These are phyloP conservation scores for Botrytis tulipae DNA, from an alignment of 2,329 filamentous ascomycete genomes.

Conservation along the genomic window DNA sequence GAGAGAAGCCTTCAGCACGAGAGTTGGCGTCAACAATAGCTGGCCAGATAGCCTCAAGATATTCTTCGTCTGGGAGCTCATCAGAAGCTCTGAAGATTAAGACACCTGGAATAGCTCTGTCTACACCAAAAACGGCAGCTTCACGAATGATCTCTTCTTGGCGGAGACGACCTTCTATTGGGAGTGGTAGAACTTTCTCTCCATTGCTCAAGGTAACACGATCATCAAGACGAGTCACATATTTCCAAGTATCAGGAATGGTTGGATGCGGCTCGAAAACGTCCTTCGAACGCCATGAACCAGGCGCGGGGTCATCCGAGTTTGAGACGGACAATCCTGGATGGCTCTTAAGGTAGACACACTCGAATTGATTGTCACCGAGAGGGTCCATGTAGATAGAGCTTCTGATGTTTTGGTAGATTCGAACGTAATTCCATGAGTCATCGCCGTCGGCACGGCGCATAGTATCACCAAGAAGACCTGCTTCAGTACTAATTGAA, in stretches of 20 bases:
- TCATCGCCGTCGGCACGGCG: slow-evolving; percentile 49
- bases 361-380: slow-evolving; percentile 36
- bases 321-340: slow-evolving; percentile 42
- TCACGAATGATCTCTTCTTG: slow-evolving; percentile 54
- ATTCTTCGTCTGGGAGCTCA: slow-evolving; percentile 44
- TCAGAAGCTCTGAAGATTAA: slow-evolving; percentile 50
- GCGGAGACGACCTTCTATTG: slow-evolving; percentile 53
- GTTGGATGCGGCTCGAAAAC: slow-evolving; percentile 45
- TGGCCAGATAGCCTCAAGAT: slow-evolving; percentile 50
- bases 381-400: slow-evolving; percentile 32
- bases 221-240: slow-evolving; percentile 47
- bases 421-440: slow-evolving; percentile 59
- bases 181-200: slow-evolving; percentile 48
- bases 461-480: slow-evolving; percentile 58
- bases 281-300: slow-evolving; percentile 47
- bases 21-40: slow-evolving; percentile 52
- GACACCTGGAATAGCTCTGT: slow-evolving; percentile 51
- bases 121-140: slow-evolving; percentile 56
- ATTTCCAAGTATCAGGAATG: slow-evolving; percentile 46
- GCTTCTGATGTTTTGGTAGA: slow-evolving; percentile 22
- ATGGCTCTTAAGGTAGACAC: slow-evolving; percentile 41
- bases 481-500: slow-evolving; percentile 51
- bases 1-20: slow-evolving; percentile 51
- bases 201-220: slow-evolving; percentile 48
- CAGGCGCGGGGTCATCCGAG: slow-evolving; percentile 44